Conservation (phyloP, 129 eudicot species). For the Mikania micrantha region DNA sequence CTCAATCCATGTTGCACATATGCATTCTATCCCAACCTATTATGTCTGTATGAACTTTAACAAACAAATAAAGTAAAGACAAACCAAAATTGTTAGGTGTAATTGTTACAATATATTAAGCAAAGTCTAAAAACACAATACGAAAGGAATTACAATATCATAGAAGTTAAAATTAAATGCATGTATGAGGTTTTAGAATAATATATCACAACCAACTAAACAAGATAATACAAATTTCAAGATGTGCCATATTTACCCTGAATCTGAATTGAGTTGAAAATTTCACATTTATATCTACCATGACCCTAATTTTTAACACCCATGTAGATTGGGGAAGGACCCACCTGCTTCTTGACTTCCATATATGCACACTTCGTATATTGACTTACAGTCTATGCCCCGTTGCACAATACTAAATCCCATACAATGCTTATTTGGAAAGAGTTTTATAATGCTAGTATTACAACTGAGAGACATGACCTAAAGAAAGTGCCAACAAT, state of each 20-base stretch:
- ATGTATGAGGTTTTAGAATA: background rate
- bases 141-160: background rate
- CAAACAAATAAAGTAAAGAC: background rate
- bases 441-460: background rate
- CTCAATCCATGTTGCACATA: too few relatives aligned
- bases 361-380: constrained; percentile 8
- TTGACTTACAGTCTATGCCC: background rate
- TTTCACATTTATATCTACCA: background rate
- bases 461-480: background rate
- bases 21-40: background rate
- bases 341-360: constrained; percentile 4
- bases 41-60: background rate
- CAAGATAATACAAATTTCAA: background rate
- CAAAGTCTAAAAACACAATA: background rate
- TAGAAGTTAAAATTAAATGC: background rate
- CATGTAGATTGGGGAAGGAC: background rate
- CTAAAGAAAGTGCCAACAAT: background rate
- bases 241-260: background rate
- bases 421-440: background rate
- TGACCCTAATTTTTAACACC: background rate
- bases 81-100: background rate
- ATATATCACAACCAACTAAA: background rate
- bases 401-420: background rate
- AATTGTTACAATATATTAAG: background rate
- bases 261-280: background rate